Evolutionary conservation across 2,329 filamentous ascomycete species (phyloP).

Genomic region (Neoscytalidium dimidiatum): DNA sequence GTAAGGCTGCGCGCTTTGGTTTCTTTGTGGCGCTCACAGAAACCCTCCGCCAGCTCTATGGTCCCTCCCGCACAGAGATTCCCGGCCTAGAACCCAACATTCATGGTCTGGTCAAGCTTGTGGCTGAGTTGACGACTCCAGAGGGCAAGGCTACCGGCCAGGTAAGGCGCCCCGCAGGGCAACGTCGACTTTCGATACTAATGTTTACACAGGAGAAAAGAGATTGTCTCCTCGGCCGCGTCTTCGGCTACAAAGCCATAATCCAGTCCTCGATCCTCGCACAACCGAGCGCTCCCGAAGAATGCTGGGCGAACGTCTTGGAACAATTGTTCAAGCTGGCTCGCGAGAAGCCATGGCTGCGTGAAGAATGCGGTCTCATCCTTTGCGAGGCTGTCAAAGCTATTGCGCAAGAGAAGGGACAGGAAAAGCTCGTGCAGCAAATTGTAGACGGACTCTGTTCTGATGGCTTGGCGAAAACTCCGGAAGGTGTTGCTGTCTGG

Average conservation of each 20-base stretch:
- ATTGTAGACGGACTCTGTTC: constrained; percentile 65
- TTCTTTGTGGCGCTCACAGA: constrained; percentile 90
- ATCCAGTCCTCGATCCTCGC: constrained; percentile 77
- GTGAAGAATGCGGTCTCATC: constrained; percentile 83
- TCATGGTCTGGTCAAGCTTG: constrained; percentile 50
- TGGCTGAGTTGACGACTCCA: constrained; percentile 54
- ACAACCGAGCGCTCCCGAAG: constrained; percentile 52
- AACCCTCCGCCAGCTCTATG: constrained; percentile 71
- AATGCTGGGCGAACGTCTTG: constrained; percentile 68
- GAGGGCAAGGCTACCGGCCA: constrained; percentile 56
- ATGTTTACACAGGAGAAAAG: constrained; percentile 70
- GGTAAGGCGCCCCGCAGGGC: constrained; percentile 40
- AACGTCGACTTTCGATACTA: constrained; percentile 20
- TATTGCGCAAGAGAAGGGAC: constrained; percentile 39
- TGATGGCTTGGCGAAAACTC: constrained; percentile 72
- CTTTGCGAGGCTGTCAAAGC: constrained; percentile 72
- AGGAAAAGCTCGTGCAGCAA: constrained; percentile 61
- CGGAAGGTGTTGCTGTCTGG: constrained; percentile 90
- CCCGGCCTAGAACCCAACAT: constrained; percentile 41
- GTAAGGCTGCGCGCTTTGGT: constrained; percentile 84
- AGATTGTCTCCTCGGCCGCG: constrained; percentile 79
- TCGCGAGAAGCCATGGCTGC: constrained; percentile 83
- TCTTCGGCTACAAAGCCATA: constrained; percentile 86
- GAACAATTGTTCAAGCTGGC: constrained; percentile 72
- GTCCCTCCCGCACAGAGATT: constrained; percentile 35